These are phyloP conservation scores for Paspalum vaginatum DNA, from an alignment of 176 grass and related monocot genomes.

Conservation along the genomic window DNA sequence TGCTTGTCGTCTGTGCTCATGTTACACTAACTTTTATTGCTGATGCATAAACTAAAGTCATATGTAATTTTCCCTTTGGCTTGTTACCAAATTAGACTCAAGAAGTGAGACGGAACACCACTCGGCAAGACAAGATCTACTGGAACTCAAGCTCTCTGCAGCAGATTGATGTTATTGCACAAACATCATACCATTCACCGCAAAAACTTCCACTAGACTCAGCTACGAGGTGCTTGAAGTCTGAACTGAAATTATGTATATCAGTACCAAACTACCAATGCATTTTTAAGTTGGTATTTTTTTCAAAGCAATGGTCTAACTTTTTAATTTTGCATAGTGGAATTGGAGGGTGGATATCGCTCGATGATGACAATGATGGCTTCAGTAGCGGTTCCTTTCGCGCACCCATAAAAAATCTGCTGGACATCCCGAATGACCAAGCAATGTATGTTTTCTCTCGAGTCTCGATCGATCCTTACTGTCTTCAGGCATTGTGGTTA, in stretches of 20 bases:
- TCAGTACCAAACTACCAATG: background rate
- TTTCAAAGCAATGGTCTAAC: too few relatives aligned
- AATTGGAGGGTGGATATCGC: constrained; percentile 44
- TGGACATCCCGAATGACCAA: constrained; percentile 30
- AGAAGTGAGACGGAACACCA: constrained; percentile 44
- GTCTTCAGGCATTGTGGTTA: background rate
- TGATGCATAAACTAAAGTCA: background rate
- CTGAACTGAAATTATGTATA: background rate
- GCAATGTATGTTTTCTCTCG: constrained; percentile 23
- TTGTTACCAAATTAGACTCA: constrained; percentile 27
- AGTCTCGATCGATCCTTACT: background rate
- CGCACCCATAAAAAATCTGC: constrained; percentile 11
- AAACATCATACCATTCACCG: background rate
- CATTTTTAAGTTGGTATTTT: background rate
- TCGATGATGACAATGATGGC: constrained; percentile 1
- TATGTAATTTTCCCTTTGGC: too few relatives aligned
- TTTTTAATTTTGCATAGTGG: constrained; percentile 17
- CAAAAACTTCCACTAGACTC: constrained; percentile 23
- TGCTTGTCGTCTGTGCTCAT: background rate
- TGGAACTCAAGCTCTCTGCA: constrained; percentile 16
- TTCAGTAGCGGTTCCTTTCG: background rate
- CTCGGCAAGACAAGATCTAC: constrained; percentile 52
- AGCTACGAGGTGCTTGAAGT: constrained; percentile 34
- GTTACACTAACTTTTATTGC: background rate
- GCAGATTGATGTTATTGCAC: background rate